phyloP scores from a whole-genome alignment of 768 basidiomycete genomes.

The Pisolithus microcarpus region DNA sequence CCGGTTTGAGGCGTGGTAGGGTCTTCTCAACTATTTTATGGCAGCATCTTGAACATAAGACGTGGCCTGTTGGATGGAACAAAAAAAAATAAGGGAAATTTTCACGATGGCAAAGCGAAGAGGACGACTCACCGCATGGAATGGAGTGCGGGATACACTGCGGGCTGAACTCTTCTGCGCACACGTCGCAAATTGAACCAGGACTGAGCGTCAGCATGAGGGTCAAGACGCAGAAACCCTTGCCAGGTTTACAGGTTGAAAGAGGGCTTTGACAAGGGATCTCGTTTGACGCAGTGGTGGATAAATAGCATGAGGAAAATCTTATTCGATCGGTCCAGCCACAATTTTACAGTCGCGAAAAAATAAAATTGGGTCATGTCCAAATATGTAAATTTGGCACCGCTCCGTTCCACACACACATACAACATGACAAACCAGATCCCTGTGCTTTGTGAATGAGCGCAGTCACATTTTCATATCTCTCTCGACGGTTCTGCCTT shows the following conservation, averaged over 20 bases:
- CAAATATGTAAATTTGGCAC: conserved; percentile 31
- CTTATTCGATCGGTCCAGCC: conserved; percentile 20
- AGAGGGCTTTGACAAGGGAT: conserved; percentile 37
- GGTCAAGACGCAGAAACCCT: conserved; percentile 34
- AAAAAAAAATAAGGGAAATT: conserved; percentile 14
- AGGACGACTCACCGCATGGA: conserved; percentile 57
- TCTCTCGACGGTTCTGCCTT: no score
- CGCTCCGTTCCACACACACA: conserved; percentile 4
- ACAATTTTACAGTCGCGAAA: conserved; percentile 17
- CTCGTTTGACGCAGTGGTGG: conserved; percentile 36
- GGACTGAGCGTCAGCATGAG: conserved; percentile 76
- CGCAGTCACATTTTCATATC: background rate
- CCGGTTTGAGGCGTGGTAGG: conserved; percentile 57
- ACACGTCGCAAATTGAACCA: conserved; percentile 84
- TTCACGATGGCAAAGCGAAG: conserved; percentile 6
- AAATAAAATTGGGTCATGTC: conserved; percentile 9
- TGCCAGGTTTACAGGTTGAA: conserved; percentile 31
- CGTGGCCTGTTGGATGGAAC: conserved; percentile 49
- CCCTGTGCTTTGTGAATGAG: background rate
- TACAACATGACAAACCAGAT: background rate
- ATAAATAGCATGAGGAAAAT: conserved; percentile 43
- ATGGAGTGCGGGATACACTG: conserved; percentile 73
- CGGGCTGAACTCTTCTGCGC: conserved; percentile 77
- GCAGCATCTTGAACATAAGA: conserved; percentile 72
- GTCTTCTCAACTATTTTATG: conserved; percentile 79